These are phyloP conservation scores for Moesziomyces parantarcticus DNA, from an alignment of 1,284 basidiomycete species.

Conservation along the genomic window DNA sequence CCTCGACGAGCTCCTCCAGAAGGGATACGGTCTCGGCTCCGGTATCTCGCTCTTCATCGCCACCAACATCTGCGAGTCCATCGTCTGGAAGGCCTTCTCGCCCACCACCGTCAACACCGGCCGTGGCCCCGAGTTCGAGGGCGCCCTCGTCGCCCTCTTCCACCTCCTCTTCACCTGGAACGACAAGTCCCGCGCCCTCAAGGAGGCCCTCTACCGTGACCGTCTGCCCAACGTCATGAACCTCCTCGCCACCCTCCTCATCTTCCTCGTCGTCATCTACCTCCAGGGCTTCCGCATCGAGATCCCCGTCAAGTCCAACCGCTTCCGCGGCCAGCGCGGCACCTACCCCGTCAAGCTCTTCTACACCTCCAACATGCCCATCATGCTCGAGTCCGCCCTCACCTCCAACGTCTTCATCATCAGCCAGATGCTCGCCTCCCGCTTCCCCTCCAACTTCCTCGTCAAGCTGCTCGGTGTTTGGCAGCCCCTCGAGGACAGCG, in stretches of 20 bases:
- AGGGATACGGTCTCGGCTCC: constrained; percentile 97
- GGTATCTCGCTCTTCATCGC: constrained; percentile 99
- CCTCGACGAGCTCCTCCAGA: constrained; percentile 97
- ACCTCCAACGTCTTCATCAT: constrained; percentile 96
- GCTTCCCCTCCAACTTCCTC: constrained; percentile 91
- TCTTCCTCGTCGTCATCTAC: constrained; percentile 96
- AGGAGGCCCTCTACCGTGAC: constrained; percentile 98
- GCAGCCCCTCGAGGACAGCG: constrained; percentile 95
- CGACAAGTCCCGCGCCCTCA: constrained; percentile 94
- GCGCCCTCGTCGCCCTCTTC: constrained; percentile 94
- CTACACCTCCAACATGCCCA: constrained; percentile 99
- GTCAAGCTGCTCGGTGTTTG: constrained; percentile 92
- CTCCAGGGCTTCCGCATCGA: constrained; percentile 98
- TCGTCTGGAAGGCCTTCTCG: constrained; percentile 99
- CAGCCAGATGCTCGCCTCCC: constrained; percentile 86
- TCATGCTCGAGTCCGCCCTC: constrained; percentile 96
- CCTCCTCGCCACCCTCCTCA: constrained; percentile 87
- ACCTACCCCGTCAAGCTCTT: constrained; percentile 98
- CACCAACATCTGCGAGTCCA: constrained; percentile 99
- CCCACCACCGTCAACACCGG: constrained; percentile 98
- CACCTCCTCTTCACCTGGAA: constrained; percentile 98
- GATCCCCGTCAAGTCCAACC: constrained; percentile 97
- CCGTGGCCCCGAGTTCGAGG: constrained; percentile 97
- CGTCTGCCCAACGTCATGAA: constrained; percentile 98
- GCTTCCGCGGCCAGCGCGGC: constrained; percentile 92